Conservation (phyloP, 2,329 filamentous ascomycete species). For the Xylariomycetidae sp. region DNA sequence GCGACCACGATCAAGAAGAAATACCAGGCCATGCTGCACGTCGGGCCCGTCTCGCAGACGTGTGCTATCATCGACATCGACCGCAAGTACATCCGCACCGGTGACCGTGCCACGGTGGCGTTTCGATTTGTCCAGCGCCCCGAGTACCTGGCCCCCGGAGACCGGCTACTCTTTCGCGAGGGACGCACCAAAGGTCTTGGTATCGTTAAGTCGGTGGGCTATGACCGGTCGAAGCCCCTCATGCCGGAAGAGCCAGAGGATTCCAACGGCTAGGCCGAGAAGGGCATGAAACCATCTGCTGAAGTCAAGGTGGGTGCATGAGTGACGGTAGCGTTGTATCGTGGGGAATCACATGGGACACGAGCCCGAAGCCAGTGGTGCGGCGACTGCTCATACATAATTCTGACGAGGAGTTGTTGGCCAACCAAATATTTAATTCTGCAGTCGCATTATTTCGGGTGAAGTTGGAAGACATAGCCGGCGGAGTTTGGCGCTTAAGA, state of each 20-base stretch:
- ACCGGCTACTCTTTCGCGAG: constrained; percentile 87
- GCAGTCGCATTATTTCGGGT: too few species aligned
- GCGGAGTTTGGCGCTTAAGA: too few species aligned
- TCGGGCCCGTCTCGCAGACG: constrained; percentile 90
- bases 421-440: too few species aligned
- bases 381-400: too few species aligned
- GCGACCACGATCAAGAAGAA: constrained; percentile 95
- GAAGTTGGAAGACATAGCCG: too few species aligned
- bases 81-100: constrained; percentile 88
- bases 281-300: constrained; percentile 9
- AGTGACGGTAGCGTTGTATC: not conserved
- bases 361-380: too few species aligned
- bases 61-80: constrained; percentile 98
- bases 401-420: not conserved
- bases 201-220: constrained; percentile 87
- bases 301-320: constrained; percentile 16
- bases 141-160: constrained; percentile 84
- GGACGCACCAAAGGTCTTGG: constrained; percentile 91
- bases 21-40: constrained; percentile 97
- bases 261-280: constrained; percentile 10
- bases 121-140: constrained; percentile 93
- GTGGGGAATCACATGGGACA: constrained; percentile 1
- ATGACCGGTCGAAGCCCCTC: constrained; percentile 59
- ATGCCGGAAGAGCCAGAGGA: constrained; percentile 10
- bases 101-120: constrained; percentile 87